Evolutionary conservation across 2,329 filamentous ascomycete species (phyloP).

Genomic region (Diaporthe amygdali): DNA sequence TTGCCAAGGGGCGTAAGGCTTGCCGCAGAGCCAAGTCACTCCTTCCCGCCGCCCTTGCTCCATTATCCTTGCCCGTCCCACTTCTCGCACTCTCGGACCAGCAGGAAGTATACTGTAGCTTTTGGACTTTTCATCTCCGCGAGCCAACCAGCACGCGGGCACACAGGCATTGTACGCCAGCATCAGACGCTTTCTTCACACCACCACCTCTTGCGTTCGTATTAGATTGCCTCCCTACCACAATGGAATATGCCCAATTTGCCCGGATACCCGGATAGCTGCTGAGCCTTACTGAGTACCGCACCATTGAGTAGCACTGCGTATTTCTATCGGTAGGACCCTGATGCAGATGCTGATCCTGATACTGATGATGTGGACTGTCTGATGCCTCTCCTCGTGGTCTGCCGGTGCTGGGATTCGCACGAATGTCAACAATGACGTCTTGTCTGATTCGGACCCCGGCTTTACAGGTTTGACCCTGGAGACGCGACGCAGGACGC

Average conservation of each 20-base stretch:
- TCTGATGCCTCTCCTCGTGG: not conserved
- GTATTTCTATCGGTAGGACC: not conserved
- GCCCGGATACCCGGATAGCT: not conserved
- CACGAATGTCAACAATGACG: slow-evolving; percentile 14
- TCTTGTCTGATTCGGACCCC: slow-evolving; percentile 12
- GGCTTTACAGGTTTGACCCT: slow-evolving; percentile 2
- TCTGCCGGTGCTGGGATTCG: not conserved
- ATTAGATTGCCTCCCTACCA: not conserved
- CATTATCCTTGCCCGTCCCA: not conserved
- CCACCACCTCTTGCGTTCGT: not conserved
- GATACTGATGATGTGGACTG: not conserved
- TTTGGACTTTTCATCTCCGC: slow-evolving; percentile 5
- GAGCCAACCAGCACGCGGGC: not conserved
- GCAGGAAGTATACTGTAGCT: not conserved
- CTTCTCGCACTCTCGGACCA: not conserved
- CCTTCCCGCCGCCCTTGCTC: slow-evolving; percentile 6
- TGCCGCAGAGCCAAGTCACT: slow-evolving; percentile 13
- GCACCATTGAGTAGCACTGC: not conserved
- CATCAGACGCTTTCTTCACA: not conserved
- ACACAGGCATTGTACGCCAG: not conserved
- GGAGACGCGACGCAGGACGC: not conserved
- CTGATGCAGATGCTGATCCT: not conserved
- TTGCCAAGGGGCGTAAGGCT: not conserved
- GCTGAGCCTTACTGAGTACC: not conserved
- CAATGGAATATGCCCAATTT: not conserved